A percentile compares a stretch with the other conserved stretches of the same genome.
These are phyloP conservation scores for Dothideomycetes sp. DNA, from an alignment of 2,329 filamentous ascomycete species.

Conservation along the genomic window DNA sequence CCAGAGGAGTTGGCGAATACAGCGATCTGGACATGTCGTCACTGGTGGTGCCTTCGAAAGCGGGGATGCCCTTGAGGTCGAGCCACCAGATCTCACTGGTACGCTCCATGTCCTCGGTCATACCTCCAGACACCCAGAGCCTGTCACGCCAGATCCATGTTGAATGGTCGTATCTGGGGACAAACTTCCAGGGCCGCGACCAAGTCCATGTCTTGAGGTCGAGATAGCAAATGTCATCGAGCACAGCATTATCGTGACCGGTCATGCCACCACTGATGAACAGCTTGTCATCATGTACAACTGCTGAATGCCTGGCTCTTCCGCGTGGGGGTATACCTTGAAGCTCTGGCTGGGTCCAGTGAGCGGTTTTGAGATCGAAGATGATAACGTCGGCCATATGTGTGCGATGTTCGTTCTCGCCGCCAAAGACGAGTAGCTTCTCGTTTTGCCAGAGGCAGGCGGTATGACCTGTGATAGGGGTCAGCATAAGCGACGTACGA, in stretches of 20 bases:
- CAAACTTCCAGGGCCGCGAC: slow-evolving; percentile 93
- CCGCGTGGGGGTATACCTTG: slow-evolving; percentile 79
- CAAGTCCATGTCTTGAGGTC: slow-evolving; percentile 97
- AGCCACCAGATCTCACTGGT: slow-evolving; percentile 96
- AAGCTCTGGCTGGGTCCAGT: slow-evolving; percentile 89
- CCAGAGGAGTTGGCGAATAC: slow-evolving; percentile 21
- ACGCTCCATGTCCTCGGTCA: slow-evolving; percentile 95
- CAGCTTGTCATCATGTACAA: slow-evolving; percentile 91
- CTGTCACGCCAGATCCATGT: slow-evolving; percentile 88
- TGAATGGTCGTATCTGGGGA: slow-evolving; percentile 88
- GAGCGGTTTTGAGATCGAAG: slow-evolving; percentile 86
- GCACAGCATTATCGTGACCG: slow-evolving; percentile 79
- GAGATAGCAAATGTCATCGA: slow-evolving; percentile 94
- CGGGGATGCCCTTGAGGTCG: slow-evolving; percentile 81
- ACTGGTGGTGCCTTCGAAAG: slow-evolving; percentile 47
- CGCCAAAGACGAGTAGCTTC: slow-evolving; percentile 94
- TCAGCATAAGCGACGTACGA: slow-evolving; percentile 12
- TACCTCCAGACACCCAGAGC: slow-evolving; percentile 92
- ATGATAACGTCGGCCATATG: slow-evolving; percentile 94
- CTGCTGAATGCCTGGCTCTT: slow-evolving; percentile 83
- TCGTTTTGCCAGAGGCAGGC: slow-evolving; percentile 87
- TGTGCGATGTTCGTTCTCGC: slow-evolving; percentile 93
- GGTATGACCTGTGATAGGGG: slow-evolving; percentile 61
- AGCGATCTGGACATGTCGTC: slow-evolving; percentile 21
- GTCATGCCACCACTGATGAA: slow-evolving; percentile 96